These are phyloP conservation scores for Gymnopus androsaceus DNA, from an alignment of 1,284 basidiomycete species.

Conservation along the genomic window DNA sequence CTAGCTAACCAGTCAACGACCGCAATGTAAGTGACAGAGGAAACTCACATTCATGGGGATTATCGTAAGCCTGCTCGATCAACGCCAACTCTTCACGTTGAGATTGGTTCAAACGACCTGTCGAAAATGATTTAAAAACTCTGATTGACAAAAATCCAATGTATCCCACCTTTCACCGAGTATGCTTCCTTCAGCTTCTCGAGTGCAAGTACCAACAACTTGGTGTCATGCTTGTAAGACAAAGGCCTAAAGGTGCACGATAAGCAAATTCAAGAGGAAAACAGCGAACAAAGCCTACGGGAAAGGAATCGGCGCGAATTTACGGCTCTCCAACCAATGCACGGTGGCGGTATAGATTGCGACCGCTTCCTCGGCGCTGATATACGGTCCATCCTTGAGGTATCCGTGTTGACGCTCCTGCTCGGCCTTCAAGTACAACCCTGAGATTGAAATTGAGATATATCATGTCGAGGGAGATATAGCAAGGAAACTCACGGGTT, in stretches of 20 bases:
- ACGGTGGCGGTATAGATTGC: conserved; percentile 97
- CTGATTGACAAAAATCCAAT: conserved; percentile 16
- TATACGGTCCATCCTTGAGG: conserved; percentile 96
- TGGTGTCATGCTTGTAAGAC: conserved; percentile 98
- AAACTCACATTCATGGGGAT: conserved; percentile 83
- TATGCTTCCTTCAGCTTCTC: conserved; percentile 98
- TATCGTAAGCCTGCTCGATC: conserved; percentile 96
- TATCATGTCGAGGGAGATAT: conserved; percentile 15
- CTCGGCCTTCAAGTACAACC: conserved; percentile 94
- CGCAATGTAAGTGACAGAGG: background rate
- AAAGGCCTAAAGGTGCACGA: conserved; percentile 58
- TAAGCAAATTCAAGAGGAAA: background rate
- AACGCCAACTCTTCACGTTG: conserved; percentile 95
- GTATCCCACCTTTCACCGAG: conserved; percentile 79
- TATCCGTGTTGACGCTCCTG: conserved; percentile 97
- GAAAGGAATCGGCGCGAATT: conserved; percentile 97
- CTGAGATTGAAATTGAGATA: conserved; percentile 33
- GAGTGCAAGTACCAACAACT: conserved; percentile 89
- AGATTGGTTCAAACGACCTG: conserved; percentile 87
- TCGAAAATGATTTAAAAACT: background rate
- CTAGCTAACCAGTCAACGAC: conserved; percentile 32
- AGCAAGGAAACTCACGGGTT: conserved; percentile 56
- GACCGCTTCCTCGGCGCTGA: conserved; percentile 95
- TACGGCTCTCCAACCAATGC: conserved; percentile 95
- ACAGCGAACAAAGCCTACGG: conserved; percentile 68